These are phyloP conservation scores for Sphaerulina musiva DNA, from an alignment of 2,329 filamentous ascomycete species.

Conservation along the genomic window DNA sequence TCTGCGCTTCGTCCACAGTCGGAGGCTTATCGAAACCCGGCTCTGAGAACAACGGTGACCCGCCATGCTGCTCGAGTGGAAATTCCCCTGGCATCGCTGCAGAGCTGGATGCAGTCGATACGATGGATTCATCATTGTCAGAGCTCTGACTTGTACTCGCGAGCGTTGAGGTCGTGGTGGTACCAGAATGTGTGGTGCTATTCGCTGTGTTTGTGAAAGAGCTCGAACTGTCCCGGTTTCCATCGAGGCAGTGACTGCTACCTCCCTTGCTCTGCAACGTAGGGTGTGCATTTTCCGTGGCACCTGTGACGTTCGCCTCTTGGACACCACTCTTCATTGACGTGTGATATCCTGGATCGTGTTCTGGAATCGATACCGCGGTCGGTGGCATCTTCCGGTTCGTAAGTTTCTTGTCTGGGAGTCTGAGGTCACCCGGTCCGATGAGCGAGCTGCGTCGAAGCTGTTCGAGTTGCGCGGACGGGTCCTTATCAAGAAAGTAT, in stretches of 20 bases:
- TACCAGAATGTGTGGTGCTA: constrained; percentile 7
- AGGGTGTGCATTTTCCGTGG: not conserved
- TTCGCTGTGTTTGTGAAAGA: not conserved
- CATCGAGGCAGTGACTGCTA: constrained; percentile 12
- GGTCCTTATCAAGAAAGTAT: constrained; percentile 37
- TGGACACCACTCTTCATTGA: constrained; percentile 2
- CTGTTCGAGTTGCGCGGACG: constrained; percentile 41
- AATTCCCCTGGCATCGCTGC: constrained; percentile 11
- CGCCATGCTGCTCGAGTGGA: not conserved
- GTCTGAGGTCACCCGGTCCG: constrained; percentile 26
- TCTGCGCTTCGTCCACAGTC: constrained; percentile 15
- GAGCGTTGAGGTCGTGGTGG: constrained; percentile 14
- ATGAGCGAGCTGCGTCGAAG: constrained; percentile 42
- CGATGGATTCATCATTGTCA: not conserved
- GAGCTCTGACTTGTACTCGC: not conserved
- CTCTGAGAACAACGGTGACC: constrained; percentile 6
- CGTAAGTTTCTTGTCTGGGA: constrained; percentile 26
- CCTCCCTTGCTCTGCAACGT: constrained; percentile 11
- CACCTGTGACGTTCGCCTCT: not conserved
- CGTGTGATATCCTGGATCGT: constrained; percentile 13
- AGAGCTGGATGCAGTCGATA: constrained; percentile 3
- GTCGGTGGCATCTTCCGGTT: constrained; percentile 31
- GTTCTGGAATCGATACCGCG: constrained; percentile 24
- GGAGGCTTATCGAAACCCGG: constrained; percentile 11
- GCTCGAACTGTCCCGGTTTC: constrained; percentile 1